phyloP scores from a whole-genome alignment of 1,284 basidiomycete genomes.

The Apiotrichum brassicae region DNA sequence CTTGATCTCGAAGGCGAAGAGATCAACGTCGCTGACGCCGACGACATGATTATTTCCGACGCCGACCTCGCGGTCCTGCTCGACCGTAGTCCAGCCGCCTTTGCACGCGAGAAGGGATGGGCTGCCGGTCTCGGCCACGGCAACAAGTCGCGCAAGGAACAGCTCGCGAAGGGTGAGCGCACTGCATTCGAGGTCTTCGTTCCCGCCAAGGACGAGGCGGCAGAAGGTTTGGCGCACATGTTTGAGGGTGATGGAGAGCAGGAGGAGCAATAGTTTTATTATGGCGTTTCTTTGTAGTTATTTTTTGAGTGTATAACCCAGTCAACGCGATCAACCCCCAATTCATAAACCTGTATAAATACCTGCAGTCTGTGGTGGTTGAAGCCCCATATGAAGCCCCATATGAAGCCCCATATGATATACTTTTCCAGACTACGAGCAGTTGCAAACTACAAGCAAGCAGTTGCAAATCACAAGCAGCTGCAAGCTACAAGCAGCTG shows the following conservation, averaged over 20 bases:
- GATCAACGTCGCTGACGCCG: constrained; percentile 75
- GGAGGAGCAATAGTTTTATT: too few relatives aligned
- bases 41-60: constrained; percentile 71
- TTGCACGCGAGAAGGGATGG: constrained; percentile 74
- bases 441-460: too few relatives aligned
- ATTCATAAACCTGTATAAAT: too few relatives aligned
- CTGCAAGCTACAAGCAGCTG: too few relatives aligned
- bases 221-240: constrained; percentile 66
- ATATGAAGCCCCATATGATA: too few relatives aligned
- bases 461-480: too few relatives aligned
- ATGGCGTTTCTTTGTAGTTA: too few relatives aligned
- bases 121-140: constrained; percentile 38
- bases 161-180: constrained; percentile 44
- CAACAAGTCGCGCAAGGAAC: constrained; percentile 30
- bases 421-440: too few relatives aligned
- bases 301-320: too few relatives aligned
- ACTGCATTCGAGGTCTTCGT: constrained; percentile 77
- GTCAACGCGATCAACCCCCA: too few relatives aligned
- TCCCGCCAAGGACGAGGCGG: constrained; percentile 60
- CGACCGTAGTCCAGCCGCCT: constrained; percentile 74
- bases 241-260: constrained; percentile 40
- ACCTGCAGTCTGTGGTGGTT: too few relatives aligned
- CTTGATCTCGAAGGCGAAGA: constrained; percentile 79
- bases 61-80: constrained; percentile 71
- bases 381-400: too few relatives aligned